Base-by-base conservation (phyloP, 1,284 basidiomycete genomes). In the Spongiforma sp. region DNA sequence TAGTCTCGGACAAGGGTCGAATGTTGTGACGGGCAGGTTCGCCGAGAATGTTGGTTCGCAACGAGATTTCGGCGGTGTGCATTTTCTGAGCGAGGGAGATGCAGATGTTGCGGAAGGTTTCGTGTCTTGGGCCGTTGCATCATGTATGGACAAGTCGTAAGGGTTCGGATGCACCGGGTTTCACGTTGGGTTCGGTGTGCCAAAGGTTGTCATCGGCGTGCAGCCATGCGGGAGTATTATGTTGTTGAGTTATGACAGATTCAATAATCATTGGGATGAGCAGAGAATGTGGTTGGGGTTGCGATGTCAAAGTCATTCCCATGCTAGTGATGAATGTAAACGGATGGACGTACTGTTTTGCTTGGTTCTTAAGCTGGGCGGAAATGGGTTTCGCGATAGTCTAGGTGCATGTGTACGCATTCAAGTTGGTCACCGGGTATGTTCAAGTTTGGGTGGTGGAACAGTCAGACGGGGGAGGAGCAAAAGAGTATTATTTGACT, bases 321-420 rank as follows among this genome's bases (percentile, higher is more conserved):
- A 19, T 8, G 53, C 36, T 7, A 60, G 28, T 30, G 59, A 24
- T 9, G 32, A 32, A 6, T 12, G 50, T 24, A 52, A 39, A n/a
- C 48, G 50, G 19, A 10, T 19, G 36, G 17, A 79, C 89, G 70
- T 71, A 94, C 93, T 94, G 85, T 67, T 86, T 89, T 3, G 91
- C 93, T 75, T 94, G 93, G 46, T 83, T 82, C 79, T 91, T 95
- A 62, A 95, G 82, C 57, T 84, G 84, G 60, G 83, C 83, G 52
- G 91, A 90, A 69, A 95, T 94, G 48, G 93, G 93, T 80, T 95
- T 95, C 60, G 93, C 93, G 73, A 94, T 76, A 34, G 93, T 95
- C 93, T 94, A 63, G 63, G 43, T 21, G 10, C 28, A 33, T n/a
- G n/a, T n/a, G n/a, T n/a, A n/a, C n/a, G n/a, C n/a, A n/a, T n/a